Evolutionary conservation across 2,329 filamentous ascomycete species (phyloP), one percentile per base, ranked within the genome.

Genomic region (Penicillium olsonii): DNA sequence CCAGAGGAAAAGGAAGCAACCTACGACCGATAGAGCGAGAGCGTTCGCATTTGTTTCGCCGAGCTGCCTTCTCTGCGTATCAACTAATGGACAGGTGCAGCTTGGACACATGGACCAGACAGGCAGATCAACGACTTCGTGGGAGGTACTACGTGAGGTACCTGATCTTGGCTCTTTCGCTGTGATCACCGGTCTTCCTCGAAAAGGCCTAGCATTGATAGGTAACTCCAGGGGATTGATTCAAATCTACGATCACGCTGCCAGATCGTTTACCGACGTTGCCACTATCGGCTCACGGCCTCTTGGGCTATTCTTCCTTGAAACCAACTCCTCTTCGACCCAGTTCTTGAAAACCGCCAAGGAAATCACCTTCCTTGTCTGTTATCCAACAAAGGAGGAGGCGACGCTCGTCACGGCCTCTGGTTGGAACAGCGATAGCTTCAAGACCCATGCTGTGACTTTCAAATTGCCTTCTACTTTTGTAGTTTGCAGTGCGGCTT

Each of bases 401-500:
- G 60, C 65, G 15, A 64, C 65, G n/a, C 34, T 72, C 5, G 59
- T 71, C 40, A 55, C 49, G 1, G 50, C 66, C 26, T 54, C 58
- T 2, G 33, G 53, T 10, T 50, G 50, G 37, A 43, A 45, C 5
- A 53, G 20, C 22, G 40, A 45, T 19, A 49, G 44, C 37, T 55
- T 55, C 14, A 85, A 87, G 61, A 47, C 64, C 22, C 46, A 61
- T 17, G 56, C 22, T 12, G 42, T 50, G 37, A 54, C 54, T 8
- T 48, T 72, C 49, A 40, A 52, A 62, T 26, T 75, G 5, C 74
- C 77, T 5, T 57, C 71, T 2, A 72, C 70, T 4, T 82, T 83
- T 45, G 63, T 75, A 2, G 73, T 84, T 12, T 81, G 81, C 15
- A 79, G 78, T 54, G 78, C 78, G 46, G 65, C 65, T 15, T 61